Base-by-base conservation (phyloP, 2,329 filamentous ascomycete species). In the Alternaria panax region DNA sequence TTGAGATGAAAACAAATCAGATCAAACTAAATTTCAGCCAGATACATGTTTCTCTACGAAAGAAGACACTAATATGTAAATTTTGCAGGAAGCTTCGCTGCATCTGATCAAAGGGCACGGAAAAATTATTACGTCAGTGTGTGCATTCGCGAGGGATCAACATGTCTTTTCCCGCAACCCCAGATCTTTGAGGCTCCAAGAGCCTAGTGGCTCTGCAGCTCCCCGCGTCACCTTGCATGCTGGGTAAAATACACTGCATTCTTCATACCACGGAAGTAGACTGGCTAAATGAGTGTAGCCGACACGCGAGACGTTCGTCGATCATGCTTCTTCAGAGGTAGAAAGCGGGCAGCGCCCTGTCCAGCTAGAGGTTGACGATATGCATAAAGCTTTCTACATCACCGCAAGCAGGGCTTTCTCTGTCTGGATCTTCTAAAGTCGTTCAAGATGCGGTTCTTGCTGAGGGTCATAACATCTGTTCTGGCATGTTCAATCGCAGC, bases 121-220 rank as follows among this genome's bases (percentile, higher is more conserved):
- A 47, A 11, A 34, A 47, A 47, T 32, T 47, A 22, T 47, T 18
- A 47, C 45, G 45, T 47, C 28, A 47, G 20, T 27, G 18, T 18
- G 45, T 32, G 28, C 28, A 32, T 32, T 34, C 20, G 28, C 28
- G 18, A 24, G 5, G 5, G 45, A 34, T 34, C 28, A 22, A 47
- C 28, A 24, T 32, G 16, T 14, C 20, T 32, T 47, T 32, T 28
- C 30, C 45, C 45, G 28, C 45, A 24, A 16, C 34, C 45, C 45
- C 30, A 18, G 45, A 18, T 32, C 24, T 24, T 30, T 30, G 45
- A 47, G 22, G 14, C 45, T 47, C 45, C 32, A 16, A 16, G 32
- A 32, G 45, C 45, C 45, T 28, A 28, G 45, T 47, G 45, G 45
- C 18, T 47, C 45, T 47, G 28, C 45, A 47, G 45, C 20, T 24